A percentile compares a stretch with the other conserved stretches of the same genome.
Conservation (phyloP, 192 early-diverging fungal genomes). For the Rhizophagus prolifer region DNA sequence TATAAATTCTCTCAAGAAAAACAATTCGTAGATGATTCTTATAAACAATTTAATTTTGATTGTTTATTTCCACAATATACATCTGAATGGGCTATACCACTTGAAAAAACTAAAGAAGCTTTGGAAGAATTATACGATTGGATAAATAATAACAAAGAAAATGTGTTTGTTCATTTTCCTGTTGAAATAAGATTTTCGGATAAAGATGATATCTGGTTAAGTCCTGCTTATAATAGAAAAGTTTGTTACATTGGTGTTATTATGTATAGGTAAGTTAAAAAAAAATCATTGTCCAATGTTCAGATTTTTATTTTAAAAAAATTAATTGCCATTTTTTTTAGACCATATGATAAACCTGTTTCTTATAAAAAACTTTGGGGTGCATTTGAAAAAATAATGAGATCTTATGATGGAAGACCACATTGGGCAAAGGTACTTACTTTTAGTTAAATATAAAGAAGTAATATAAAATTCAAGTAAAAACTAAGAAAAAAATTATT, state of each 20-base stretch:
- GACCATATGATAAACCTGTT: constrained; percentile 65
- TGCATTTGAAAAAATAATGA: constrained; percentile 72
- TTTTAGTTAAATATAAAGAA: no score
- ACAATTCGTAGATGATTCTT: constrained; percentile 60
- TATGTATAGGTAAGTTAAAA: constrained; percentile 54
- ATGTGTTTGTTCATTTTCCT: constrained; percentile 62
- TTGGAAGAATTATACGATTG: constrained; percentile 53
- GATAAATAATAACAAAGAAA: constrained; percentile 42
- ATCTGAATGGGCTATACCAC: constrained; percentile 76
- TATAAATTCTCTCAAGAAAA: constrained; percentile 46
- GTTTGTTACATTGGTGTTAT: constrained; percentile 78
- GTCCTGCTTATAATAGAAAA: constrained; percentile 61
- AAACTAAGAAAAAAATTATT: background rate
- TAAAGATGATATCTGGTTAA: constrained; percentile 69
- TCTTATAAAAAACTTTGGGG: constrained; percentile 73
- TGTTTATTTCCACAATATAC: constrained; percentile 70
- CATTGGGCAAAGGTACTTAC: constrained; percentile 71
- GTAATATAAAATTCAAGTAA: background rate
- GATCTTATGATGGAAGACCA: constrained; percentile 60
- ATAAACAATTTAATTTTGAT: constrained; percentile 67
- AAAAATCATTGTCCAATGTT: no score
- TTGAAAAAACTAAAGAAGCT: constrained; percentile 55
- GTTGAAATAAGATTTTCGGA: constrained; percentile 71
- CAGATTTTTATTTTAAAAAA: background rate
- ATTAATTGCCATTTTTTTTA: constrained; percentile 27